These are phyloP conservation scores for Oligophagozyma castellii DNA, from an alignment of 1,139 yeast species.

Conservation along the genomic window DNA sequence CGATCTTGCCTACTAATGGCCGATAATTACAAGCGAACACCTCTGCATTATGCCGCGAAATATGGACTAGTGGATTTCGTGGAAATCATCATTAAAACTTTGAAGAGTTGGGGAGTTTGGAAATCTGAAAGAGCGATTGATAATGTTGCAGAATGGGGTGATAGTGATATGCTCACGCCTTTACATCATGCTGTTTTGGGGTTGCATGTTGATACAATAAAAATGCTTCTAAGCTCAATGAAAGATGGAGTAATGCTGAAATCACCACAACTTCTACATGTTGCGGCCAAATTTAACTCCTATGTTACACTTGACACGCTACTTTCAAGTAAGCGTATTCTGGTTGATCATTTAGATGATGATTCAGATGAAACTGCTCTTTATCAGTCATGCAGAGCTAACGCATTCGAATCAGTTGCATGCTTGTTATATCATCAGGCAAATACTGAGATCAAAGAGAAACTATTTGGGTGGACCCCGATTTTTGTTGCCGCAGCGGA, in stretches of 20 bases:
- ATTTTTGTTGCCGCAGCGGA: conserved; percentile 84
- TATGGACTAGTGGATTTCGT: conserved; percentile 65
- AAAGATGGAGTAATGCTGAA: conserved; percentile 25
- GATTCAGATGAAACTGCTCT: conserved; percentile 69
- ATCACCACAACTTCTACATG: conserved; percentile 41
- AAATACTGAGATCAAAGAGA: conserved; percentile 62
- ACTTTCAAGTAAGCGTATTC: conserved; percentile 43
- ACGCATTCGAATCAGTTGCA: conserved; percentile 40
- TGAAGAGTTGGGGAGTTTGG: conserved; percentile 40
- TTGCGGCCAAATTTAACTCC: conserved; percentile 62
- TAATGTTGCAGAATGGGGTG: conserved; percentile 57
- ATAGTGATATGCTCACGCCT: conserved; percentile 72
- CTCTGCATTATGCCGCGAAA: conserved; percentile 82
- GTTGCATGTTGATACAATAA: conserved; percentile 66
- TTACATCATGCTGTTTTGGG: conserved; percentile 74
- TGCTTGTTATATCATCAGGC: conserved; percentile 49
- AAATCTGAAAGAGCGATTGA: conserved; percentile 41
- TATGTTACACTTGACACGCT: conserved; percentile 43
- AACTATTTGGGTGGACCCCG: conserved; percentile 90
- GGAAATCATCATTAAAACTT: conserved; percentile 38
- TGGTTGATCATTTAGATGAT: conserved; percentile 48
- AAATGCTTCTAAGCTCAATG: conserved; percentile 40
- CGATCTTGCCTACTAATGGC: conserved; percentile 43
- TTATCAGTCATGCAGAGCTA: conserved; percentile 62
- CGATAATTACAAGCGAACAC: conserved; percentile 72